These are phyloP conservation scores for Penicillium subrubescens DNA, from an alignment of 495 filamentous ascomycete genomes.

Conservation along the genomic window DNA sequence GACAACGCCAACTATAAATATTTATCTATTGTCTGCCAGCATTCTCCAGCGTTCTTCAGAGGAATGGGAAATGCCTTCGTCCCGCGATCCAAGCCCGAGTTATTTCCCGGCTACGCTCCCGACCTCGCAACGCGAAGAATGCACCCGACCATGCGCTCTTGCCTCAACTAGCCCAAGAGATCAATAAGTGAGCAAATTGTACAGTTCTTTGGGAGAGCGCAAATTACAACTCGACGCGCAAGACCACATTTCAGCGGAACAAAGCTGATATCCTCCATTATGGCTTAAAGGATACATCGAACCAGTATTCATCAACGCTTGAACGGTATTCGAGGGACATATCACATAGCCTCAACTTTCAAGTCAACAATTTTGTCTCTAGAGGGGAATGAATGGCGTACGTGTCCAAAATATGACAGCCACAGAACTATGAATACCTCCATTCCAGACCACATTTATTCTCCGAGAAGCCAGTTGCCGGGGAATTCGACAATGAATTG, in stretches of 20 bases:
- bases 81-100: constrained; percentile 7
- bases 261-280: too few relatives aligned
- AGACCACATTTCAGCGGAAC: background rate
- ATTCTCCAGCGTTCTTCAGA: constrained; percentile 21
- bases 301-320: background rate
- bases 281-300: background rate
- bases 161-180: background rate
- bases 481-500: constrained; percentile 12
- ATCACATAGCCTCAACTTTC: background rate
- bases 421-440: background rate
- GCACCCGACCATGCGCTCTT: constrained; percentile 10
- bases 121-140: constrained; percentile 33
- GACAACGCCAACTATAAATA: constrained; percentile 23
- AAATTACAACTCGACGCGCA: background rate
- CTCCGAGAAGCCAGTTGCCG: constrained; percentile 10
- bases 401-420: constrained; percentile 1
- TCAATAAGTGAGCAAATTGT: background rate
- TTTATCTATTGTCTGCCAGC: constrained; percentile 10
- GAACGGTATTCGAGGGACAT: background rate
- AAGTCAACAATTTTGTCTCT: background rate
- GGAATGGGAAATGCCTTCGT: constrained; percentile 29
- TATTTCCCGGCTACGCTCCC: background rate
- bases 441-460: constrained; percentile 17
- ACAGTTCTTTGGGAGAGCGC: background rate
- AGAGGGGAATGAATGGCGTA: background rate